A percentile compares a stretch with the other conserved stretches of the same genome.
phyloP scores from a whole-genome alignment of 257 asterid species.

The Solanum ahanhuiri region DNA sequence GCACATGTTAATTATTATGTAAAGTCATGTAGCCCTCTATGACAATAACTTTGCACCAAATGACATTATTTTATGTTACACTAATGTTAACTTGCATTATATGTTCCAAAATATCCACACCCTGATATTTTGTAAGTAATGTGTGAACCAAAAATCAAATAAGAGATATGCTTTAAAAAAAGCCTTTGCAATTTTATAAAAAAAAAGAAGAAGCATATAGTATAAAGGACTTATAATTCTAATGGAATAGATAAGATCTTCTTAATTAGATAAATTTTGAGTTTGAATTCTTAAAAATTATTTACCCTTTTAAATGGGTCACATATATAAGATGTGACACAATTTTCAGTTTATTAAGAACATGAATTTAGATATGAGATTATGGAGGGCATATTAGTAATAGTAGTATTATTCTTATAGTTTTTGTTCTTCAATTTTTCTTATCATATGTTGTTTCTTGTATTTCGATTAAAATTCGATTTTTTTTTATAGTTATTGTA shows the following conservation, averaged over 20 bases:
- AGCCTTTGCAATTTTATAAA: not conserved
- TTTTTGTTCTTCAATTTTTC: too few species aligned
- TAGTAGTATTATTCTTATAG: too few species aligned
- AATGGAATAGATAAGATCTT: not conserved
- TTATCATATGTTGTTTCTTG: too few species aligned
- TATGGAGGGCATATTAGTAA: too few species aligned
- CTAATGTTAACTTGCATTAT: not conserved
- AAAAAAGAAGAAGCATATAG: accelerated
- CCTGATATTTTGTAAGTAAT: not conserved
- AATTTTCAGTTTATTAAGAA: too few species aligned
- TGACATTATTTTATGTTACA: not conserved
- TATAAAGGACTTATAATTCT: too few species aligned
- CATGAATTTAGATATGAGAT: not conserved
- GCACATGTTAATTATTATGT: not conserved
- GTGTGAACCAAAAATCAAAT: not conserved
- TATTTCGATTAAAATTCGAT: too few species aligned
- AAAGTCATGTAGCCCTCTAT: not conserved
- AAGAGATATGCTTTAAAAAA: not conserved
- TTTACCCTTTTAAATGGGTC: too few species aligned
- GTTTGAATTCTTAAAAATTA: too few species aligned
- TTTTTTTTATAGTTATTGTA: not conserved
- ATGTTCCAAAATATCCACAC: not conserved
- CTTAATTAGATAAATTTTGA: not conserved
- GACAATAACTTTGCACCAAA: not conserved
- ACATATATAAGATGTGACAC: too few species aligned